phyloP scores from a whole-genome alignment of 129 eudicot genomes.

The Lactuca saligna region DNA sequence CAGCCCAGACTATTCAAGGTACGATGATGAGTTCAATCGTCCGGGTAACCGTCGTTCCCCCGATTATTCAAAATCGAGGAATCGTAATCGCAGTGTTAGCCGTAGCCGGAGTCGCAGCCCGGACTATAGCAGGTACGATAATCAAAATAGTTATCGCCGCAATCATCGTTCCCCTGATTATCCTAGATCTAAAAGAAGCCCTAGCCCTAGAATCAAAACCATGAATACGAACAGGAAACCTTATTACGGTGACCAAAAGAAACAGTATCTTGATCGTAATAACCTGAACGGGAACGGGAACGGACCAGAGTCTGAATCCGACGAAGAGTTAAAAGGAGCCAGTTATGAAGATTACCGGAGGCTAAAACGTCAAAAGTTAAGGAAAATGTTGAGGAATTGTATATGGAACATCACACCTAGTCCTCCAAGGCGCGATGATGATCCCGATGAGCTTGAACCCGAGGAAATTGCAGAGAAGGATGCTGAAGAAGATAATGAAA shows the following conservation, averaged over 20 bases:
- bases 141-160: slow-evolving; percentile 28
- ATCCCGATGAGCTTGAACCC: slow-evolving; percentile 39
- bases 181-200: slow-evolving; percentile 46
- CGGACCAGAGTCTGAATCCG: slow-evolving; percentile 54
- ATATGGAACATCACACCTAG: slow-evolving; percentile 90
- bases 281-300: slow-evolving; percentile 43
- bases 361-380: slow-evolving; percentile 68
- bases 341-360: slow-evolving; percentile 67
- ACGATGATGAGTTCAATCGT: slow-evolving; percentile 33
- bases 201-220: slow-evolving; percentile 45
- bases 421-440: slow-evolving; percentile 66
- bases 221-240: slow-evolving; percentile 16
- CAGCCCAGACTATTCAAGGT: slow-evolving; percentile 43
- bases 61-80: slow-evolving; percentile 28
- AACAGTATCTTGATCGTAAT: slow-evolving; percentile 61
- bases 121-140: slow-evolving; percentile 48
- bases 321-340: slow-evolving; percentile 73
- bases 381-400: slow-evolving; percentile 51
- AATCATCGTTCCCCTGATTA: slow-evolving; percentile 59
- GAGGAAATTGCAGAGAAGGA: slow-evolving; percentile 51
- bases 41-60: slow-evolving; percentile 37
- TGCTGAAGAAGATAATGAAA: slow-evolving; percentile 23
- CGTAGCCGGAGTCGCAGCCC: slow-evolving; percentile 68
- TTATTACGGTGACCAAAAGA: slow-evolving; percentile 19
- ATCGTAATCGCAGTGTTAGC: slow-evolving; percentile 37